Evolutionary conservation across 2,329 filamentous ascomycete genomes (phyloP), one percentile per base, ranked within the genome.

Genomic region (Curvularia verruculosa): DNA sequence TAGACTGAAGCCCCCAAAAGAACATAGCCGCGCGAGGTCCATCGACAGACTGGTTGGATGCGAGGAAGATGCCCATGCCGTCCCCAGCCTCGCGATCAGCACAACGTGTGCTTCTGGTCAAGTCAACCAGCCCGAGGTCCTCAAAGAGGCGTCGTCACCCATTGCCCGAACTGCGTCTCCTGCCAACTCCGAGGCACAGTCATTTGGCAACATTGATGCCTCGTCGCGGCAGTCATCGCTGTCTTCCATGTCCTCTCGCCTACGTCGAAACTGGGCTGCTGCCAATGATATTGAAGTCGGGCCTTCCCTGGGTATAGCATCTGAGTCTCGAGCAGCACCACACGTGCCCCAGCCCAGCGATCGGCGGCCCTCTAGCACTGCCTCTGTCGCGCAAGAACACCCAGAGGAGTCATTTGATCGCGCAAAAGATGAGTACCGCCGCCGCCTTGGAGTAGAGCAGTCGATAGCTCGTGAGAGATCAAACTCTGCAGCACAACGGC

Each of bases 21-120:
- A 81, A 2, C 73, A 78, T 34, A 66, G 58, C 12, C 82, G 88
- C 34, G 84, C 85, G 5, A 83, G 82, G 29, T 91, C 89, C 0
- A 85, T 86, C 6, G 89, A 92, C 57, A 81, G 86, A 40, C 83
- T 62, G 63, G 84, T 78, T 2, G 87, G 89, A 50, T 79, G 80
- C 21, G 85, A 80, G 50, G 78, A 81, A 9, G 87, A 91, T 69
- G 87, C 88, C 63, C 87, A 89, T 58, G 84, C 84, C 2, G 83
- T 83, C 39, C 81, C 90, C 1, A 86, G 85, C 61, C 81, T 92
- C 2, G 85, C 84, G 3, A 67, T 91, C 24, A 89, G 83, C 70
- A 85, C 82, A 3, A 82, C 86, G 1, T 78, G 83, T 21, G 89
- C 84, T 1, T 82, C 87, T 3, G 89, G 89, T 15, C 55, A 86